These are phyloP conservation scores for Plasmodium sp. DNA, from an alignment of 169 alveolate species.

Conservation along the genomic window DNA sequence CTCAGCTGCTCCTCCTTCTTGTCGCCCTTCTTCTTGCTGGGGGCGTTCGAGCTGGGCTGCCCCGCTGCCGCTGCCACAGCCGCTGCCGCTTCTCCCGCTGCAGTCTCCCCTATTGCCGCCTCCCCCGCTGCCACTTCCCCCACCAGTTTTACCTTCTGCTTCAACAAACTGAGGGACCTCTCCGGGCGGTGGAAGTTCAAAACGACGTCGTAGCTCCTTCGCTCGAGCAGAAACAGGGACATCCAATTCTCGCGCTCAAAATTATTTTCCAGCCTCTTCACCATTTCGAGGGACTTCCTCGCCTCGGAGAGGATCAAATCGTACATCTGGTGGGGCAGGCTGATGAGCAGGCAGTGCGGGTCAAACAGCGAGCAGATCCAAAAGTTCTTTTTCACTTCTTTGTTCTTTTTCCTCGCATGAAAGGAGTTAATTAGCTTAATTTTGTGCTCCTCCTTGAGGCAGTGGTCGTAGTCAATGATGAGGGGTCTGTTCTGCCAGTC, in stretches of 20 bases:
- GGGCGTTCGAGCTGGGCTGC: background rate
- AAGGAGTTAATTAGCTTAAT: slow-evolving; percentile 9
- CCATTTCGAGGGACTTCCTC: background rate
- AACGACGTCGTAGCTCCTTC: slow-evolving; percentile 15
- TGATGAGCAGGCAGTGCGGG: slow-evolving; percentile 22
- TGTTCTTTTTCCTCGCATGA: slow-evolving; percentile 4
- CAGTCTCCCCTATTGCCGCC: background rate
- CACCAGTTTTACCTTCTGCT: background rate
- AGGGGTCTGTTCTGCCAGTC: slow-evolving; percentile 44
- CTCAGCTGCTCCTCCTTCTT: background rate
- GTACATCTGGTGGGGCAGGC: slow-evolving; percentile 3
- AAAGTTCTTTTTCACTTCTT: slow-evolving; percentile 9
- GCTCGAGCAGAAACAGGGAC: slow-evolving; percentile 5
- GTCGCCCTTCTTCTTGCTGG: background rate
- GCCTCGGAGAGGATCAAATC: slow-evolving; percentile 12
- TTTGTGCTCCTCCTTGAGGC: slow-evolving; percentile 36
- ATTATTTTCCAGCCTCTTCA: background rate
- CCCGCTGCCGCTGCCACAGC: background rate
- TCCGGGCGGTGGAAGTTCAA: background rate
- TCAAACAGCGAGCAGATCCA: slow-evolving; percentile 53
- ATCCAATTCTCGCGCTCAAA: slow-evolving; percentile 46
- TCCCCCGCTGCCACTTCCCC: background rate
- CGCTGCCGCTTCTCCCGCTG: background rate
- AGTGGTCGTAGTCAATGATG: slow-evolving; percentile 17
- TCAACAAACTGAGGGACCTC: background rate